phyloP scores from a whole-genome alignment of 768 basidiomycete species.

The Fomitopsis serialis region DNA sequence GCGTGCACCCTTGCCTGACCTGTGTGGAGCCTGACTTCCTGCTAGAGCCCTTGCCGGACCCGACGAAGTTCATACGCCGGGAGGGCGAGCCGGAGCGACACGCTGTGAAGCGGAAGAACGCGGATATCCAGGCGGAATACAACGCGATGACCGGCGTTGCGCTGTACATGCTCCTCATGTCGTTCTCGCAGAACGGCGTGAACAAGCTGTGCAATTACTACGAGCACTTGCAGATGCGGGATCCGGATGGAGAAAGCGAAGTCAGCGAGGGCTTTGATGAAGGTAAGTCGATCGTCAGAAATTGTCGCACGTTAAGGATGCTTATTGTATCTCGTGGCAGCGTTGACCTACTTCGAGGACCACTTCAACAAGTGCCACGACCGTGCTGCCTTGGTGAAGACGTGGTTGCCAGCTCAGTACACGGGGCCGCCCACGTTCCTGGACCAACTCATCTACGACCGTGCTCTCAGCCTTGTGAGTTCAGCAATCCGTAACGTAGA shows the following conservation, averaged over 20 bases:
- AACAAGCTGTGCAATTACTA: slow-evolving; percentile 74
- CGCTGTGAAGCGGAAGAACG: slow-evolving; percentile 62
- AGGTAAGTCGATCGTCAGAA: slow-evolving; percentile 35
- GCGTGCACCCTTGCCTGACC: not conserved
- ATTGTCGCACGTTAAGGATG: slow-evolving; percentile 2
- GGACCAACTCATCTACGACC: slow-evolving; percentile 90
- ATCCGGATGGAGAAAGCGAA: slow-evolving; percentile 69
- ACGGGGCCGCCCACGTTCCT: slow-evolving; percentile 79
- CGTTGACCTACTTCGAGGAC: slow-evolving; percentile 85
- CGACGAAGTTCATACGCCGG: slow-evolving; percentile 63
- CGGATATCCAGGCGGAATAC: slow-evolving; percentile 75
- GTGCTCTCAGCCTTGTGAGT: slow-evolving; percentile 79
- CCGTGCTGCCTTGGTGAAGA: slow-evolving; percentile 82
- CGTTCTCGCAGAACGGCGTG: slow-evolving; percentile 91
- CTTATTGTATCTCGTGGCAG: slow-evolving; percentile 31
- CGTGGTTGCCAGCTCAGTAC: slow-evolving; percentile 80
- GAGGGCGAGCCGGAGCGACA: slow-evolving; percentile 71
- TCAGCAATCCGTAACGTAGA: not conserved
- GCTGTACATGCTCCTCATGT: slow-evolving; percentile 87
- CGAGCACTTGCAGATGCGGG: slow-evolving; percentile 76
- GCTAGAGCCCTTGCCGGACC: slow-evolving; percentile 77
- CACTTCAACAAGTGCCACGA: slow-evolving; percentile 95
- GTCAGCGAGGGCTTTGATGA: slow-evolving; percentile 80
- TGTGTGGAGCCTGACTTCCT: slow-evolving; percentile 3
- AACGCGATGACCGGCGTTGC: slow-evolving; percentile 84